phyloP scores from a whole-genome alignment of 2,329 filamentous ascomycete genomes.

The Hymenoscyphus fructigenus region DNA sequence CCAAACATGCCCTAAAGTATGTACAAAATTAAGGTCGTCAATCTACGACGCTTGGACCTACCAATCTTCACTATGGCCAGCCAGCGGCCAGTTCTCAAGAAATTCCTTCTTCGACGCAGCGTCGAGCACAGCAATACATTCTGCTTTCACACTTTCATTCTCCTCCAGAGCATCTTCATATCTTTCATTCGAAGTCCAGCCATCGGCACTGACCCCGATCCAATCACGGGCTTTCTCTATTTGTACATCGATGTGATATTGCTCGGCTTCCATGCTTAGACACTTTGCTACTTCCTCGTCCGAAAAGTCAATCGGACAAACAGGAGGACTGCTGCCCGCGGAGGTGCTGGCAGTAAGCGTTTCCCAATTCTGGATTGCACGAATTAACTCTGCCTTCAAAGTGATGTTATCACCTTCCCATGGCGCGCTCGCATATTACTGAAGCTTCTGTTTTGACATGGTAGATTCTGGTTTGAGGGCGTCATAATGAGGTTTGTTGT shows the following conservation, averaged over 20 bases:
- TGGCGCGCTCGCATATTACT: conserved; percentile 29
- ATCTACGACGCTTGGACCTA: not conserved
- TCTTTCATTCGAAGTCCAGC: conserved; percentile 31
- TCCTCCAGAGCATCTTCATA: conserved; percentile 26
- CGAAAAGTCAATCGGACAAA: conserved; percentile 15
- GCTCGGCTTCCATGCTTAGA: conserved; percentile 7
- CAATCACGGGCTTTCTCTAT: conserved; percentile 25
- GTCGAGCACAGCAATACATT: conserved; percentile 11
- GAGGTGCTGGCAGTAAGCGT: conserved; percentile 15
- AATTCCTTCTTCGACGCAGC: conserved; percentile 9
- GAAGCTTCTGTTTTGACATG: conserved; percentile 30
- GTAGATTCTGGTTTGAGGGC: conserved; percentile 28
- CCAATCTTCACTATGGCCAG: conserved; percentile 12
- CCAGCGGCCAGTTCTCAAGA: conserved; percentile 15
- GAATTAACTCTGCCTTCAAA: conserved; percentile 33
- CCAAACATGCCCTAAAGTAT: not conserved
- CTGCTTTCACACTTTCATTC: conserved; percentile 13
- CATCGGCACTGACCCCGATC: conserved; percentile 32
- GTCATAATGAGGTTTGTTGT: conserved; percentile 32
- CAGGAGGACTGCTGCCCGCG: not conserved
- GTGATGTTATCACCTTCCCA: conserved; percentile 35
- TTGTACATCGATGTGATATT: conserved; percentile 27
- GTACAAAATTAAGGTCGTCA: not conserved
- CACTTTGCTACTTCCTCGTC: conserved; percentile 15
- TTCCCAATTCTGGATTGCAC: conserved; percentile 28